Percentiles rank a stretch among this genome's conserved stretches.
Evolutionary conservation across 2,329 filamentous ascomycete genomes (phyloP).

Genomic region (Knoxdaviesia capensis): DNA sequence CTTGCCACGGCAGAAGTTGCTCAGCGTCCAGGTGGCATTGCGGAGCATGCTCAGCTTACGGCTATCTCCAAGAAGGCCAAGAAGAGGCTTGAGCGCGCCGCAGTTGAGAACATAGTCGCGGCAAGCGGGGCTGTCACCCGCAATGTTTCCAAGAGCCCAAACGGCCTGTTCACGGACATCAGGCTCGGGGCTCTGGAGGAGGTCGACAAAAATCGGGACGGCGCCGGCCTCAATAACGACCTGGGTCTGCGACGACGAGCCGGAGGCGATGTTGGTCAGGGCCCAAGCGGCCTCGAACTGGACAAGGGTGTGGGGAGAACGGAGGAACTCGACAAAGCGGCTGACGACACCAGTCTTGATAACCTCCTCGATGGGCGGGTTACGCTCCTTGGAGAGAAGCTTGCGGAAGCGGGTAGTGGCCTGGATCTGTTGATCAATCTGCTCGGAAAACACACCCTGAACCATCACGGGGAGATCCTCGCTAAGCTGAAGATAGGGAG

Average conservation of each 20-base stretch:
- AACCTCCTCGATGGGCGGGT: conserved; percentile 96
- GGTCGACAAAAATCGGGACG: conserved; percentile 94
- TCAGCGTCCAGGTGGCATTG: conserved; percentile 96
- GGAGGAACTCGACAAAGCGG: conserved; percentile 95
- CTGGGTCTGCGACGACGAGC: conserved; percentile 91
- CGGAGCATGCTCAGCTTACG: conserved; percentile 98
- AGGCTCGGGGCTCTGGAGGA: conserved; percentile 85
- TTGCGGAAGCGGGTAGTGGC: conserved; percentile 98
- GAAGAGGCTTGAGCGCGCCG: conserved; percentile 75
- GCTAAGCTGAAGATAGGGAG: conserved; percentile 45
- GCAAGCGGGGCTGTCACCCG: conserved; percentile 92
- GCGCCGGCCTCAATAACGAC: conserved; percentile 97
- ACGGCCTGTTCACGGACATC: conserved; percentile 97
- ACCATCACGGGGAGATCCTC: conserved; percentile 99
- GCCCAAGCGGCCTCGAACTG: conserved; percentile 99
- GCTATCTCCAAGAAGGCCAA: conserved; percentile 83
- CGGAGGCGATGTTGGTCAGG: conserved; percentile 96
- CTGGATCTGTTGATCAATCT: conserved; percentile 94
- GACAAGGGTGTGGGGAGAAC: conserved; percentile 90
- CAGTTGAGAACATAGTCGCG: conserved; percentile 88
- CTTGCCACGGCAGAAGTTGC: conserved; percentile 99
- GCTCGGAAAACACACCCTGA: conserved; percentile 90
- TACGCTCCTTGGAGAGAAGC: conserved; percentile 93
- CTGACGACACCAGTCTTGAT: conserved; percentile 97
- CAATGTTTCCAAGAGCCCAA: conserved; percentile 97